Percentiles rank a stretch among this genome's conserved stretches.
Conservation (phyloP, 306 rosid genomes). For the Echinosophora koreensis region DNA sequence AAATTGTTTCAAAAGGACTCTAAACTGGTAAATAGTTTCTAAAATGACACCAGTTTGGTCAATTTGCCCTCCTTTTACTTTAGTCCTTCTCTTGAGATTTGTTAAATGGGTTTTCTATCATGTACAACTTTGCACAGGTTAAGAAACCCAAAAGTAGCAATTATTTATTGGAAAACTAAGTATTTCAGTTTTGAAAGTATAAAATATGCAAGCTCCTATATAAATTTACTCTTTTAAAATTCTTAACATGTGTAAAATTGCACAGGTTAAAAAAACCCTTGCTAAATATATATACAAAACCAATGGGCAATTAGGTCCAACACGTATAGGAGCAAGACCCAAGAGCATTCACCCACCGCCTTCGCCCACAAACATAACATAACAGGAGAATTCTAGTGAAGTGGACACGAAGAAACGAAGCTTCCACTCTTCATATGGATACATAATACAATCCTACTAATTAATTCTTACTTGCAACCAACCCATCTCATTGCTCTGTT, state of each 20-base stretch:
- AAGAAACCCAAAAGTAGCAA: too few species aligned
- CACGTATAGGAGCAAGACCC: slow-evolving; percentile 30
- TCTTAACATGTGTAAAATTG: too few species aligned
- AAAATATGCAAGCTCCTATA: too few species aligned
- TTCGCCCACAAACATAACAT: slow-evolving; percentile 54
- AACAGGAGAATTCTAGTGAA: slow-evolving; percentile 75
- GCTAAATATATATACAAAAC: background rate
- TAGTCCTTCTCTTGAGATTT: background rate
- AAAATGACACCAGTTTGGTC: too few species aligned
- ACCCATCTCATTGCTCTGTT: slow-evolving; percentile 29
- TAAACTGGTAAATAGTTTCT: too few species aligned
- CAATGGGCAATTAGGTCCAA: slow-evolving; percentile 38
- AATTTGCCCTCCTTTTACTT: too few species aligned
- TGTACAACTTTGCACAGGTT: too few species aligned
- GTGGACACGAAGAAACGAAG: slow-evolving; percentile 99
- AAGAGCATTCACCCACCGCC: slow-evolving; percentile 64
- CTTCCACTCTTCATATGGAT: slow-evolving; percentile 47
- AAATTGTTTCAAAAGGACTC: too few species aligned
- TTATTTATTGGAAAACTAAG: too few species aligned
- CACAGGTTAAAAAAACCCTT: too few species aligned
- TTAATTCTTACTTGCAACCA: slow-evolving; percentile 20
- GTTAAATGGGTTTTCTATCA: slow-evolving; percentile 29
- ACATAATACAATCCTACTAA: slow-evolving; percentile 9
- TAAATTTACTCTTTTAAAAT: too few species aligned
- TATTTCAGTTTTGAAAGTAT: too few species aligned